phyloP scores from a whole-genome alignment of 768 basidiomycete species.

The Lentinula edodes region DNA sequence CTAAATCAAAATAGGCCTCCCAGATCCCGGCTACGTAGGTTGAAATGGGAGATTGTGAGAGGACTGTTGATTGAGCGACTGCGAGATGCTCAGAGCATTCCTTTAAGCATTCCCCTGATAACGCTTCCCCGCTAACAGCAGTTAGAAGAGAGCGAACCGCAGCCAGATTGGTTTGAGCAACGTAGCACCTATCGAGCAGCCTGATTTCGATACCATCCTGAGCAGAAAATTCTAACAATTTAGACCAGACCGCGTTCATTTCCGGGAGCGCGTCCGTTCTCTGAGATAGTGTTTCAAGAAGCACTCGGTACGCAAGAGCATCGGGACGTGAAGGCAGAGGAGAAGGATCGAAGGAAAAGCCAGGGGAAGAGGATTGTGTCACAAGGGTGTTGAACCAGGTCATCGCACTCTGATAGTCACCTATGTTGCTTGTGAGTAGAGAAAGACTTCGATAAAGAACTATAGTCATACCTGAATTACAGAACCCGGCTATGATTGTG shows the following conservation, averaged over 20 bases:
- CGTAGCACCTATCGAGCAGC: conserved; percentile 32
- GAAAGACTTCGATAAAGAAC: not conserved
- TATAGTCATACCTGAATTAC: conserved; percentile 26
- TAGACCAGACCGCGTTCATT: conserved; percentile 51
- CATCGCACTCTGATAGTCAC: conserved; percentile 59
- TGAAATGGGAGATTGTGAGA: not conserved
- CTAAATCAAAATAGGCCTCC: not conserved
- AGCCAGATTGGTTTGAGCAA: conserved; percentile 39
- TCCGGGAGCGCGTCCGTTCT: conserved; percentile 41
- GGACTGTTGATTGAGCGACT: not conserved
- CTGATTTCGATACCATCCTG: conserved; percentile 29
- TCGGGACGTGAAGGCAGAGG: conserved; percentile 47
- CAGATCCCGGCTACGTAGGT: not conserved
- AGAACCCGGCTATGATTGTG: conserved; percentile 61
- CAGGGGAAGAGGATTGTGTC: conserved; percentile 26
- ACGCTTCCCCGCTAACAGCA: not conserved
- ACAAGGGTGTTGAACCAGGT: conserved; percentile 70
- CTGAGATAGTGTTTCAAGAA: conserved; percentile 51
- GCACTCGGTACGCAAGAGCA: conserved; percentile 45
- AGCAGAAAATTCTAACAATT: conserved; percentile 11
- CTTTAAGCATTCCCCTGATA: not conserved
- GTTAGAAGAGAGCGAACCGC: conserved; percentile 3
- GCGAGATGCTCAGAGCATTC: not conserved
- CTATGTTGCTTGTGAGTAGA: not conserved
- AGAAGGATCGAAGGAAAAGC: conserved; percentile 36